Percentiles rank a stretch among this genome's conserved stretches.
Conservation (phyloP, 192 early-diverging fungal genomes). For the Entomortierella chlamydospora region DNA sequence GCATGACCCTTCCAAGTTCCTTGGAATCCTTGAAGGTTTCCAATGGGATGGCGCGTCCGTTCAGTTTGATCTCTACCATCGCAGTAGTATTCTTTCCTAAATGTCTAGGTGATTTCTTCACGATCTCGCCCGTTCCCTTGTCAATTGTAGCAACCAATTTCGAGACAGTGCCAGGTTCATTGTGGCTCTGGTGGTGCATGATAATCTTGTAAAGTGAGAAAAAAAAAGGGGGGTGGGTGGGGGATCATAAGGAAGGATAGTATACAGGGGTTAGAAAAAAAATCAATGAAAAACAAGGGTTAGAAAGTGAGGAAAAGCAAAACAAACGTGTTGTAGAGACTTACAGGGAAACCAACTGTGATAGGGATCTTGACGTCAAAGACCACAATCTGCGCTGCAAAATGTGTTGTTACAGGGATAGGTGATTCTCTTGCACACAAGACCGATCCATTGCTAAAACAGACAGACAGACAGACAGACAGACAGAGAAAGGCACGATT, state of each 20-base stretch:
- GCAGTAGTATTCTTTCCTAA: constrained; percentile 74
- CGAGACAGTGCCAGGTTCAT: constrained; percentile 81
- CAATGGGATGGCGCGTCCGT: constrained; percentile 82
- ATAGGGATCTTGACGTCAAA: constrained; percentile 95
- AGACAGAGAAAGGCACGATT: no score
- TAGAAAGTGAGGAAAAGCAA: not conserved
- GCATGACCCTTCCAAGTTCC: constrained; percentile 88
- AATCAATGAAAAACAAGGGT: constrained; percentile 3
- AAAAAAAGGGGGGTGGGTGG: no score
- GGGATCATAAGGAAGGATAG: no score
- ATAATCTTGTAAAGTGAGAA: constrained; percentile 58
- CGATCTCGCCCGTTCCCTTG: constrained; percentile 85
- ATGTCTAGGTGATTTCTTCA: constrained; percentile 83
- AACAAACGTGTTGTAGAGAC: no score
- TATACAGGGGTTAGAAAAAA: no score
- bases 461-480: no score
- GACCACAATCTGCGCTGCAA: constrained; percentile 90
- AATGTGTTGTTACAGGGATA: constrained; percentile 80
- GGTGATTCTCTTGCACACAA: constrained; percentile 77
- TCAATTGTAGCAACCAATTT: constrained; percentile 84
- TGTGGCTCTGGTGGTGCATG: constrained; percentile 86
- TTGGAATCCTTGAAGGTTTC: constrained; percentile 89
- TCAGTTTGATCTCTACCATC: constrained; percentile 81
- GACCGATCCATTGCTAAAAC: constrained; percentile 73
- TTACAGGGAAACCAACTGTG: constrained; percentile 89